Evolutionary conservation across 305 asterid genomes (phyloP).

Genomic region (Plantago lanceolata): DNA sequence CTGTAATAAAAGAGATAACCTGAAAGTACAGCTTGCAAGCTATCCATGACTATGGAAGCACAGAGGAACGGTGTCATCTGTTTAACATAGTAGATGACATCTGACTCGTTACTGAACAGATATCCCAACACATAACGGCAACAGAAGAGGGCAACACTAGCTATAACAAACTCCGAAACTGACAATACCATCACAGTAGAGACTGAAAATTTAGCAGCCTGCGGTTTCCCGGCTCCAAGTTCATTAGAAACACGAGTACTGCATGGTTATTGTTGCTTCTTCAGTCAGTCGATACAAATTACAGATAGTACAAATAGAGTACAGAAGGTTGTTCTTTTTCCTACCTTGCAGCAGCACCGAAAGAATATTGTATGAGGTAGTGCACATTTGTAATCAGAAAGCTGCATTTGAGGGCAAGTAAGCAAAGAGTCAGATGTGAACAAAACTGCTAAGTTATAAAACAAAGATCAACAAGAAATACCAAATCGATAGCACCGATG

Average conservation of each 20-base stretch:
- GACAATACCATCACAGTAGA: constrained; percentile 32
- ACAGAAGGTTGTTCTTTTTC: no score
- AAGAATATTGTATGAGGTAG: no score
- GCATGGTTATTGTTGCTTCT: background rate
- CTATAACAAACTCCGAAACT: constrained; percentile 38
- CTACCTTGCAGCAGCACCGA: background rate
- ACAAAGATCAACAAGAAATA: background rate
- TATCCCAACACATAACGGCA: constrained; percentile 44
- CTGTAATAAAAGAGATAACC: constrained; percentile 28
- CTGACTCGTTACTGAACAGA: constrained; percentile 46
- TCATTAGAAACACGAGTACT: constrained; percentile 39
- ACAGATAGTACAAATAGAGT: constrained; percentile 13
- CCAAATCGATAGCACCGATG: constrained; percentile 28
- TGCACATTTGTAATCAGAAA: constrained; percentile 23
- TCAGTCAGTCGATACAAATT: constrained; percentile 23
- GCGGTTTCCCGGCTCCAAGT: constrained; percentile 61
- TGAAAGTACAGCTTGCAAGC: constrained; percentile 57
- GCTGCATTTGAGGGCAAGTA: constrained; percentile 18
- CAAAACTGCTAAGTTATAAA: background rate
- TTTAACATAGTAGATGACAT: constrained; percentile 40
- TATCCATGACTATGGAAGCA: constrained; percentile 47
- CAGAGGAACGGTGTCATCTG: constrained; percentile 50
- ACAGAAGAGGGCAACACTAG: constrained; percentile 29
- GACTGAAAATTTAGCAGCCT: constrained; percentile 36
- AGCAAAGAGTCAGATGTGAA: background rate